Base-by-base conservation (phyloP, 1,284 basidiomycete species). In the Ceraceosorus guamensis region DNA sequence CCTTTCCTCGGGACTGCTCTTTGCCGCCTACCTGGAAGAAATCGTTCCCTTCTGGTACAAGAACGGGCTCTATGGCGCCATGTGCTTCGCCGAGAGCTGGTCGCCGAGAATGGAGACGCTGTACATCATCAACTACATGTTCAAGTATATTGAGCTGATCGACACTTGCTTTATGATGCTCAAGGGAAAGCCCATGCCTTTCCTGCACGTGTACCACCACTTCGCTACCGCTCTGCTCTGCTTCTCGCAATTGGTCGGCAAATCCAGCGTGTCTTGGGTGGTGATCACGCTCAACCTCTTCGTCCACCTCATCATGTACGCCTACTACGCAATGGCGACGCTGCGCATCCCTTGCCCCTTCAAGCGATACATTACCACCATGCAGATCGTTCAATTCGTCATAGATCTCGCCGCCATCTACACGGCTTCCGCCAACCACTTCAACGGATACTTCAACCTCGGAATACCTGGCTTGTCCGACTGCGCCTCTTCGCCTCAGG, bases 321-420 rank as follows among this genome's bases (percentile, higher is more conserved):
- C 59, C 57, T 75, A 75, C 68, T 75, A 75, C 56, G 66, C 68
- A 11, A 57, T 71, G 37, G 67, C 70, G 33, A 61, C 63, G 46
- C 61, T 72, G 52, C 62, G 65, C 52, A 70, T 75, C 52, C 64
- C 46, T 4, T 69, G 66, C 60, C 70, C 70, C 1, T 96, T 91
- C 91, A 96, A 96, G 82, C 91, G 91, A 79, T 89, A 91, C 78
- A 80, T 97, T 65, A 97, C 93, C 49, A 85, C 84, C 39, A 87
- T 95, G 83, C 95, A 99, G 80, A 98, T 99, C 74, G 83, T 63
- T 5, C 70, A 72, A 34, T 53, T 56, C 48, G 49, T 63, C 46
- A 44, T 61, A 24, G 51, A 61, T 45, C 43, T 48, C 5, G 30
- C 47, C 16, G 55, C 68, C 13, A 57, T 68, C 16, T 70, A 70